Evolutionary conservation across 768 basidiomycete genomes (phyloP), one percentile per base, ranked within the genome.

Genomic region (Suillus variegatus): DNA sequence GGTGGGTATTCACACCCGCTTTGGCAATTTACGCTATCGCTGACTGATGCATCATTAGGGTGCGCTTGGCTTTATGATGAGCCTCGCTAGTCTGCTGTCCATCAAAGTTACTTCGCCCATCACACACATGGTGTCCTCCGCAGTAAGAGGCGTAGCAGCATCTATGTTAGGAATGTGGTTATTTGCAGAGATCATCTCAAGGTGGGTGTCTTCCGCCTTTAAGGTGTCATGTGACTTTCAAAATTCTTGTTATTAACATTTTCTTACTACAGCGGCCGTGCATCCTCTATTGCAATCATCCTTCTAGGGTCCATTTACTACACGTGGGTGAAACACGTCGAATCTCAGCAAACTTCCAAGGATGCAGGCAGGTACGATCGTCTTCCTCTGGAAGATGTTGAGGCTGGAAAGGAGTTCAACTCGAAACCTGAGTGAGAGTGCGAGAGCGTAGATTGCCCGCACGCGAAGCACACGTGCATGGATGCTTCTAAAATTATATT

Each of bases 91-190:
- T 67, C 80, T 96, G 66, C 83, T 99, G 38, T 95, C 93, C 32
- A 97, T 99, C 82, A 96, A 99, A 77, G 92, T 98, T 67, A 99
- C 96, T 9, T 97, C 95, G 1, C 96, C 96, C 16, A 95, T 98
- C 75, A 96, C 96, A 3, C 96, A 99, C 77, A 99, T 98, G 96
- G 82, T 97, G 35, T 96, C 94, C 4, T 95, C 95, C 13, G 96
- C 97, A 22, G 94, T 97, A 5, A 91, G 96, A 62, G 95, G 97
- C 20, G 96, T 98, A 35, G 88, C 94, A 1, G 93, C 91, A n/a
- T 93, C 94, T 6, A 74, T 96, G 54, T 82, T 97, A 16, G 93
- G 89, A 28, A 82, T 91, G 75, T 91, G 85, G 86, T 68, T 94
- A 22, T 97, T 97, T 79, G 74, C 80, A 35, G 96, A 99, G 58